Evolutionary conservation across 805 yeast species (phyloP).

Genomic region (Metschnikowia bowlesiae): DNA sequence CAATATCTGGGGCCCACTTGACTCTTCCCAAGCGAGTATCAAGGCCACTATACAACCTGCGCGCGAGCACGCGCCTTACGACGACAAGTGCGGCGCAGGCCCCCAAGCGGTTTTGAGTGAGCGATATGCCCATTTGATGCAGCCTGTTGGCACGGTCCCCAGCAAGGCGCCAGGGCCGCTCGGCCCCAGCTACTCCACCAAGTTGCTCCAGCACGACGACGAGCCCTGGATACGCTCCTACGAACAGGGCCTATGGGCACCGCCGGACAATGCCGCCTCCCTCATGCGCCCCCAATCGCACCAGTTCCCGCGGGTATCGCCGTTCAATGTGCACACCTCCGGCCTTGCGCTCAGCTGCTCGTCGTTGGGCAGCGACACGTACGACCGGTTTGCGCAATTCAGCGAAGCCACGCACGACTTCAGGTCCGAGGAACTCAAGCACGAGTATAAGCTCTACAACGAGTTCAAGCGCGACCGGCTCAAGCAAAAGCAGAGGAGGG

Average conservation of each 20-base stretch:
- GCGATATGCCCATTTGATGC: not conserved
- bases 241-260: not conserved
- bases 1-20: conserved; percentile 5
- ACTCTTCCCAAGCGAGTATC: not conserved
- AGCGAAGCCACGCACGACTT: not conserved
- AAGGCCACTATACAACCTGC: not conserved
- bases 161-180: not conserved
- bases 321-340: not conserved
- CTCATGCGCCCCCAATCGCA: not conserved
- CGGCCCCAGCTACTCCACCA: not conserved
- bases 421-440: not conserved
- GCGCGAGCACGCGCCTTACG: not conserved
- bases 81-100: not conserved
- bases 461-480: not conserved
- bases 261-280: not conserved
- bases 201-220: not conserved
- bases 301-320: not conserved
- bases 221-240: not conserved
- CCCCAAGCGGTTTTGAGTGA: not conserved
- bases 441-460: not conserved
- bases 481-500: not conserved
- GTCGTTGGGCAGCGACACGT: not conserved
- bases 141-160: not conserved
- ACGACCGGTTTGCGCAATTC: not conserved
- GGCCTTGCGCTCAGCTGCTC: not conserved